Percentiles rank a stretch among this genome's conserved stretches.
Evolutionary conservation across 257 asterid species (phyloP).

Genomic region (Plantago ovata): DNA sequence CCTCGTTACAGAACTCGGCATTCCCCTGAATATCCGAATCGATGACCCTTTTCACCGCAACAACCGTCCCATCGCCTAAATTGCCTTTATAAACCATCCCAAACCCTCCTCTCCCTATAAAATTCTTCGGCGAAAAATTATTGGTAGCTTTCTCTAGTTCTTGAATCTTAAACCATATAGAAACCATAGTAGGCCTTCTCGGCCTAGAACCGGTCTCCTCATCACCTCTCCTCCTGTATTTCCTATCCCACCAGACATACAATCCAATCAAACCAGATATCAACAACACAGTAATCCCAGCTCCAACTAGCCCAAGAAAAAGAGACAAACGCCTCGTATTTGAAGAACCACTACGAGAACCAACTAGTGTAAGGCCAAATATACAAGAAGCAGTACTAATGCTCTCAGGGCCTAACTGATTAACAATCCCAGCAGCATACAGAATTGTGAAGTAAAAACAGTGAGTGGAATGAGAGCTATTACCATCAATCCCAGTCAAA

Average conservation of each 20-base stretch:
- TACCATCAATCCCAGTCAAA: constrained; percentile 71
- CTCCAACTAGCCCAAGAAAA: constrained; percentile 59
- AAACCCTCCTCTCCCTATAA: constrained; percentile 84
- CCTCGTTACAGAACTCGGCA: constrained; percentile 83
- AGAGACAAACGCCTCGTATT: constrained; percentile 28
- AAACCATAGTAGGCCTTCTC: constrained; percentile 62
- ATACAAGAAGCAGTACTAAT: constrained; percentile 60
- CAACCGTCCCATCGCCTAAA: constrained; percentile 59
- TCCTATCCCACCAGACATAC: constrained; percentile 61
- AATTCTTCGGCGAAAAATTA: constrained; percentile 54
- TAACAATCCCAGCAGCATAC: constrained; percentile 85
- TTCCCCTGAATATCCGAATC: constrained; percentile 78
- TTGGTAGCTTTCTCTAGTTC: constrained; percentile 77
- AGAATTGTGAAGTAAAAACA: constrained; percentile 64
- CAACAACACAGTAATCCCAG: constrained; percentile 39
- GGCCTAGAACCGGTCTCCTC: constrained; percentile 43
- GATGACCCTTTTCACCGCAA: constrained; percentile 69
- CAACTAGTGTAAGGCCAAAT: constrained; percentile 46
- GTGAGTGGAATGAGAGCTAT: constrained; percentile 53
- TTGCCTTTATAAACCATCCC: constrained; percentile 78
- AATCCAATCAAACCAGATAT: constrained; percentile 43
- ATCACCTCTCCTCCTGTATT: constrained; percentile 26
- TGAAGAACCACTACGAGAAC: constrained; percentile 22
- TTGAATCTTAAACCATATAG: constrained; percentile 65
- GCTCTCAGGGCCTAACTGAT: constrained; percentile 71